These are phyloP conservation scores for Fagus sylvatica DNA, from an alignment of 306 rosid species.

Conservation along the genomic window DNA sequence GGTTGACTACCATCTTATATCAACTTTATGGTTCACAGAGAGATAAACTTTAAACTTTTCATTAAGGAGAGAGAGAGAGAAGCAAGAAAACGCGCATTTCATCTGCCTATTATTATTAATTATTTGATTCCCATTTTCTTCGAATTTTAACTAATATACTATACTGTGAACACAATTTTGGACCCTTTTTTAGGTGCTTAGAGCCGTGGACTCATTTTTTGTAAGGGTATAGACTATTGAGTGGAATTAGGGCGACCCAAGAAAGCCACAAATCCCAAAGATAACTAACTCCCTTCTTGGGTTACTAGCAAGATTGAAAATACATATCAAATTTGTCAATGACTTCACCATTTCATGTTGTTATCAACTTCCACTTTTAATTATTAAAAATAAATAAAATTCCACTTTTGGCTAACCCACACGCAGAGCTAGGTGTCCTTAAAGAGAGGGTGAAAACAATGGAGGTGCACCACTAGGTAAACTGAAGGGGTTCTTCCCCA, in stretches of 20 bases:
- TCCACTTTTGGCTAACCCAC: constrained; percentile 24
- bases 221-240: too few species aligned
- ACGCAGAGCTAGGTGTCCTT: not conserved
- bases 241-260: constrained; percentile 6
- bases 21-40: constrained; percentile 4
- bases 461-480: not conserved
- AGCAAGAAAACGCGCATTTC: constrained; percentile 21
- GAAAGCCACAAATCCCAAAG: constrained; percentile 61
- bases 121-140: not conserved
- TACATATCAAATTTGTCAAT: not conserved
- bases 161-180: not conserved
- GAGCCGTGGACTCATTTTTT: not conserved
- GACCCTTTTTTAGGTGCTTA: not conserved
- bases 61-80: not conserved
- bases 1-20: constrained; percentile 52
- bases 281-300: constrained; percentile 43
- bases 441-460: not conserved
- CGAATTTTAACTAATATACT: not conserved
- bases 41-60: not conserved
- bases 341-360: constrained; percentile 7
- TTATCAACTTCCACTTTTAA: constrained; percentile 2
- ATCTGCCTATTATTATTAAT: not conserved
- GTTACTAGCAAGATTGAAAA: constrained; percentile 20
- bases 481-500: not conserved
- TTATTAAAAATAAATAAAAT: too few species aligned